Evolutionary conservation across 495 filamentous ascomycete genomes (phyloP), one percentile per base, ranked within the genome.

Genomic region (Trichoderma erinaceum): DNA sequence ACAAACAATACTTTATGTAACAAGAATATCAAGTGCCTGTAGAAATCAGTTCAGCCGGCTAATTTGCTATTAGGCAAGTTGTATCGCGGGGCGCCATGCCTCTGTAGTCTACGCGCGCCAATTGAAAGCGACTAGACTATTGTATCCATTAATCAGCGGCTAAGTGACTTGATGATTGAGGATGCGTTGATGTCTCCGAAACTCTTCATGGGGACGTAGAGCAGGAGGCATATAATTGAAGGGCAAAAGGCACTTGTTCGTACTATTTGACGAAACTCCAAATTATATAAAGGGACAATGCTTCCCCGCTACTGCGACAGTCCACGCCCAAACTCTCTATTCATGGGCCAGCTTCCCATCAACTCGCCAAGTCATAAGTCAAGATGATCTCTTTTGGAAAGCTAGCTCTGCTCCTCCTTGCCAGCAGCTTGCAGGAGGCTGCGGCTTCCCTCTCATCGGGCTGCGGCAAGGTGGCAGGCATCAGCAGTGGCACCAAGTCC

Each of bases 401-500:
- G 16, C 21, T 63, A 1, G 56, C 56, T 16, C 23, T 32, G 13
- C 6, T 32, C 23, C 56, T 63, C 56, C 8, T 32, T 63, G 56
- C 56, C n/a, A 21, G 1, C 56, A 32, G 21, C 56, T 32, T 63
- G 56, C 56, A 27, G 56, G 56, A 25, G 56, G 23, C 56, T 32
- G 56, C 13, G 23, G 21, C 68, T 52, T 16, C 44, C 32, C 56
- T 25, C n/a, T 48, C 66, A 27, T 38, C 66, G 38, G 66, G 66
- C 41, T 67, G 66, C 66, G 66, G 66, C 35, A 67, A 67, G 23
- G 43, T 13, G 8, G 4, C 23, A n/a, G 25, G 38, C 38, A 48
- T 16, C 66, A 46, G 25, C 38, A 46, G 43, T 46, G 46, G 38
- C 38, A 68, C 67, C 18, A 48, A 46, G 11, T 46, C 43, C 43